Percentiles rank a stretch among this genome's conserved stretches.
Evolutionary conservation across 2,329 filamentous ascomycete species (phyloP).

Genomic region (Cladobotryum mycophilum): DNA sequence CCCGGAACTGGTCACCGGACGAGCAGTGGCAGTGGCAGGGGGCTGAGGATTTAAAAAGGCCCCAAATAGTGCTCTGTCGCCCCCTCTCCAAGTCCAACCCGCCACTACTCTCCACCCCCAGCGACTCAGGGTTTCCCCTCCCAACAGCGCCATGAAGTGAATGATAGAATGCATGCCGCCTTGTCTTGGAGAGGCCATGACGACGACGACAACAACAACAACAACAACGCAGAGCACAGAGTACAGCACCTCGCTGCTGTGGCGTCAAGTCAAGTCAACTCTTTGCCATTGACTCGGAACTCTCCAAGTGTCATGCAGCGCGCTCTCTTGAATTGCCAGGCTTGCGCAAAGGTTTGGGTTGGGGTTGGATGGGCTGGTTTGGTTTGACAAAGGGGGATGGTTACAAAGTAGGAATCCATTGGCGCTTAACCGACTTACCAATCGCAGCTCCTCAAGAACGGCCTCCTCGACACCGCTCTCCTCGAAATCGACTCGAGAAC

Average conservation of each 20-base stretch:
- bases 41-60: constrained; percentile 45
- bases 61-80: constrained; percentile 49
- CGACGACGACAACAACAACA: no score
- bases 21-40: constrained; percentile 15
- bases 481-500: constrained; percentile 91
- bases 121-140: constrained; percentile 26
- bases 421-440: constrained; percentile 52
- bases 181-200: background rate
- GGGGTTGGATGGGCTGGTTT: no score
- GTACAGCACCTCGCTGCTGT: constrained; percentile 10
- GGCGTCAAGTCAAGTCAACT: background rate
- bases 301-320: background rate
- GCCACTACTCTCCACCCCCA: constrained; percentile 17
- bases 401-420: no score
- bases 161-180: no score
- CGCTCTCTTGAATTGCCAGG: background rate
- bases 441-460: constrained; percentile 78
- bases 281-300: no score
- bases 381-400: no score
- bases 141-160: constrained; percentile 17
- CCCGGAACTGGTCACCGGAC: constrained; percentile 7
- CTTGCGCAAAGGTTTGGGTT: background rate
- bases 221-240: background rate
- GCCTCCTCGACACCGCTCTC: constrained; percentile 87
- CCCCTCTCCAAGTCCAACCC: constrained; percentile 29